These are phyloP conservation scores for Tolypocladium pustulatum DNA, from an alignment of 2,329 filamentous ascomycete genomes.

Conservation along the genomic window DNA sequence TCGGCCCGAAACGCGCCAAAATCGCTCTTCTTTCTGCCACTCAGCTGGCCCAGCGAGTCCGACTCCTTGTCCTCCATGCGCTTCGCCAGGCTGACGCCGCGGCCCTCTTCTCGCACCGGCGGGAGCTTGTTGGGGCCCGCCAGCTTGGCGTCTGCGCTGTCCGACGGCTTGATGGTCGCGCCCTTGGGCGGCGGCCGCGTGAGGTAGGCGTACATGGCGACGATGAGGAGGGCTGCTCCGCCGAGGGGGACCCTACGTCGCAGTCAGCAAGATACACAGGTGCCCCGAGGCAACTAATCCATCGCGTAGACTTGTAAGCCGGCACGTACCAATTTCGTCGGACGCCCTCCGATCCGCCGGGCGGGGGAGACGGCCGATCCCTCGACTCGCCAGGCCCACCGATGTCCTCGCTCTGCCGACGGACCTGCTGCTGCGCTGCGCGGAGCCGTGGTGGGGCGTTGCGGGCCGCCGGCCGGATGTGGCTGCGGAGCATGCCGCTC, in stretches of 20 bases:
- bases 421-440: slow-evolving; percentile 5
- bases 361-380: slow-evolving; percentile 10
- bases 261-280: background rate
- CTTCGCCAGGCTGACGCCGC: slow-evolving; percentile 4
- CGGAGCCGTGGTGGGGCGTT: slow-evolving; percentile 1
- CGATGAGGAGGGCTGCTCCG: slow-evolving; percentile 13
- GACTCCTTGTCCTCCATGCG: slow-evolving; percentile 12
- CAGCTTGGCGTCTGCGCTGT: background rate
- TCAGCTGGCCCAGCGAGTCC: slow-evolving; percentile 17
- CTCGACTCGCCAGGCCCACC: slow-evolving; percentile 25
- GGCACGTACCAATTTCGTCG: slow-evolving; percentile 22
- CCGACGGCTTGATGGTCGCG: background rate
- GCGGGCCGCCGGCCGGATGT: slow-evolving; percentile 5
- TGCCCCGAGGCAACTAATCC: too few species aligned
- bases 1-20: slow-evolving; percentile 20
- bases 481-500: slow-evolving; percentile 5
- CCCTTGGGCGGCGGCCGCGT: slow-evolving; percentile 9
- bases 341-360: slow-evolving; percentile 17
- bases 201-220: slow-evolving; percentile 17
- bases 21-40: slow-evolving; percentile 16
- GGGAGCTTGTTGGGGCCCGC: background rate
- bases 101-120: background rate
- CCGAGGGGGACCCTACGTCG: slow-evolving; percentile 17
- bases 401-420: slow-evolving; percentile 12
- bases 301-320: too few species aligned